Evolutionary conservation across 2,329 filamentous ascomycete genomes (phyloP).

Genomic region (Lecanicillium sp.): DNA sequence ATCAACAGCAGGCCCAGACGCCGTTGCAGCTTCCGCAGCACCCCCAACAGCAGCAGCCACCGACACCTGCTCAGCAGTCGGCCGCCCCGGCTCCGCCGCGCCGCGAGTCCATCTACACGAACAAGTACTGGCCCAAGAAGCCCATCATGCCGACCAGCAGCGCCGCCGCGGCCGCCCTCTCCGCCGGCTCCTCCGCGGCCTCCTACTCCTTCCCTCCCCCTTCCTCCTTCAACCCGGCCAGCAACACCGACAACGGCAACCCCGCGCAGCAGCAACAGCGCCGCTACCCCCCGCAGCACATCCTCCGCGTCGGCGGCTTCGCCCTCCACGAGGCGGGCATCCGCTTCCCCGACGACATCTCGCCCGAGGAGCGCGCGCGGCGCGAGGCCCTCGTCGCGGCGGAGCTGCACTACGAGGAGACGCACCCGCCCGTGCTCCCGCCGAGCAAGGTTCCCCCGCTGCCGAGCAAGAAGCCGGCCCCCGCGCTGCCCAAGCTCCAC

Average conservation of each 20-base stretch:
- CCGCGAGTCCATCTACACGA: neutral
- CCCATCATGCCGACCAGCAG: neutral
- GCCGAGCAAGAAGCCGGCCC: conserved; percentile 22
- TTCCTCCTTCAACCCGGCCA: neutral
- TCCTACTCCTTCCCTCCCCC: neutral
- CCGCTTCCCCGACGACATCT: conserved; percentile 17
- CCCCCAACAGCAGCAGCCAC: neutral
- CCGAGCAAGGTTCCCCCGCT: conserved; percentile 21
- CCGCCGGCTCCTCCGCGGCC: neutral
- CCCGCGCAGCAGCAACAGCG: neutral
- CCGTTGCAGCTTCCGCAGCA: neutral
- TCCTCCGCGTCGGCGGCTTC: conserved; percentile 15
- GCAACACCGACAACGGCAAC: neutral
- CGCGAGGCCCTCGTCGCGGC: conserved; percentile 18
- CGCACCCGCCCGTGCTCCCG: conserved; percentile 25
- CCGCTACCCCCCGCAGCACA: neutral
- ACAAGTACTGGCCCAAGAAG: too few relatives aligned
- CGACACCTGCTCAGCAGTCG: too few relatives aligned
- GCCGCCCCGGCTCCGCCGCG: too few relatives aligned
- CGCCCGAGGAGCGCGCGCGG: conserved; percentile 16
- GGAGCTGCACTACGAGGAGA: conserved; percentile 20
- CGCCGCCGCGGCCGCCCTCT: neutral
- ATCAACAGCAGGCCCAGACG: neutral
- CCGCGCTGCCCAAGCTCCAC: conserved; percentile 18
- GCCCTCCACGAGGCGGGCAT: conserved; percentile 19